phyloP scores from a whole-genome alignment of 768 basidiomycete species.

The Lepiota venenata region DNA sequence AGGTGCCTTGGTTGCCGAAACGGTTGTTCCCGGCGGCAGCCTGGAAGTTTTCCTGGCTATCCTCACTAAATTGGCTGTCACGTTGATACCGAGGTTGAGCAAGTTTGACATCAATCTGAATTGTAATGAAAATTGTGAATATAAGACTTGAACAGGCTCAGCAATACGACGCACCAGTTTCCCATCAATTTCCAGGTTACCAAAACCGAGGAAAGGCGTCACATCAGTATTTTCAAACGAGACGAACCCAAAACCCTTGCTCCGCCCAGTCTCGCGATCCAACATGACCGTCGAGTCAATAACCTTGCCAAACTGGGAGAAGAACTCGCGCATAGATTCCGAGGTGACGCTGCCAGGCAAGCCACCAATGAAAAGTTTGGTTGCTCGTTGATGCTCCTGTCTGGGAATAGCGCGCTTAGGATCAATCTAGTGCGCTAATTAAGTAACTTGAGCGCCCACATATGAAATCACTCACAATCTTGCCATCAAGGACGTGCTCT shows the following conservation, averaged over 20 bases:
- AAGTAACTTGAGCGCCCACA: slow-evolving; percentile 3
- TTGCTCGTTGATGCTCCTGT: slow-evolving; percentile 90
- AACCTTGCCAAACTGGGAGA: slow-evolving; percentile 92
- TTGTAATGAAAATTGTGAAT: not conserved
- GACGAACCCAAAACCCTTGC: slow-evolving; percentile 98
- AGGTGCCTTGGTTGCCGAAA: slow-evolving; percentile 34
- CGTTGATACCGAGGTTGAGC: slow-evolving; percentile 89
- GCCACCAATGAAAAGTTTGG: slow-evolving; percentile 95
- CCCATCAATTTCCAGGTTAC: slow-evolving; percentile 90
- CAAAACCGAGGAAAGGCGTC: slow-evolving; percentile 83
- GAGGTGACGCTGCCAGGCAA: slow-evolving; percentile 90
- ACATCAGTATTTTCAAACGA: slow-evolving; percentile 93
- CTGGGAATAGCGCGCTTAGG: slow-evolving; percentile 99
- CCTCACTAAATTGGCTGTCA: slow-evolving; percentile 54
- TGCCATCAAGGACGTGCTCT: slow-evolving; percentile 94
- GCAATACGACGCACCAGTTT: slow-evolving; percentile 66
- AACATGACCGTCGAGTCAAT: slow-evolving; percentile 99
- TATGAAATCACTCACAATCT: slow-evolving; percentile 68
- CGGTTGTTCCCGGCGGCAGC: slow-evolving; percentile 6
- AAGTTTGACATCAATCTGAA: slow-evolving; percentile 93
- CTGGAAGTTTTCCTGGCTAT: slow-evolving; percentile 23
- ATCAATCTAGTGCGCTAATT: slow-evolving; percentile 71
- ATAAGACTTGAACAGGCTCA: not conserved
- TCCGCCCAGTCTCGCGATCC: slow-evolving; percentile 90
- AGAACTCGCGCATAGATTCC: slow-evolving; percentile 90